Conservation (phyloP, 1,284 basidiomycete genomes). For the Sporisorium graminicola region DNA sequence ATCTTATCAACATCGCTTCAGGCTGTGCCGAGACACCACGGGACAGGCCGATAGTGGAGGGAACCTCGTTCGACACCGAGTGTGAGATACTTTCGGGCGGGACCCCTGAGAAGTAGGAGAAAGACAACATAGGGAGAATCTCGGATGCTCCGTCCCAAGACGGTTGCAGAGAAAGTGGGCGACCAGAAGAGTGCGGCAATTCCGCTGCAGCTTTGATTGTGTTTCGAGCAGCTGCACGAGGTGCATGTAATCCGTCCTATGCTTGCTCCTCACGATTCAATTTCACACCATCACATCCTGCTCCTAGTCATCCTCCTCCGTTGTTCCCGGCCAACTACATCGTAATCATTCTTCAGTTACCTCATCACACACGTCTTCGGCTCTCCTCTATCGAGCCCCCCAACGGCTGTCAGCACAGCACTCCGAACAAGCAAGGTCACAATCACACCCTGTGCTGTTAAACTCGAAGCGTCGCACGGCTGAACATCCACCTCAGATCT, state of each 20-base stretch:
- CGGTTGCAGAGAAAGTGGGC: conserved; percentile 1
- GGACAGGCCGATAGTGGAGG: background rate
- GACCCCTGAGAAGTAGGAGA: conserved; percentile 2
- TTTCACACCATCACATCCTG: background rate
- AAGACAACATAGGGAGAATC: background rate
- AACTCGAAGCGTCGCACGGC: too few species aligned
- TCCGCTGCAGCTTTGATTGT: conserved; percentile 2
- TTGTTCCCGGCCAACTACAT: background rate
- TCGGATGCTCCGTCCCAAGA: background rate
- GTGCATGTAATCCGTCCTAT: background rate
- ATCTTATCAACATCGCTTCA: background rate
- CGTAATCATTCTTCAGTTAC: background rate
- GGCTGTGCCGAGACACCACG: background rate
- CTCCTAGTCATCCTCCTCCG: background rate
- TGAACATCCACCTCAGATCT: background rate
- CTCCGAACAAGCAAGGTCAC: background rate
- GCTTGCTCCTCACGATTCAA: background rate
- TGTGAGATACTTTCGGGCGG: background rate
- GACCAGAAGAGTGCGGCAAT: conserved; percentile 4
- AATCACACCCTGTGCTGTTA: too few species aligned
- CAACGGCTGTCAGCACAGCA: too few species aligned
- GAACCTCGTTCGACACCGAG: too few species aligned
- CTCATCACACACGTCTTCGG: background rate
- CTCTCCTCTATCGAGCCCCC: too few species aligned
- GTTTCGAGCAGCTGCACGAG: conserved; percentile 2